These are phyloP conservation scores for Staphylotrichum longicolle DNA, from an alignment of 495 filamentous ascomycete genomes.

Conservation along the genomic window DNA sequence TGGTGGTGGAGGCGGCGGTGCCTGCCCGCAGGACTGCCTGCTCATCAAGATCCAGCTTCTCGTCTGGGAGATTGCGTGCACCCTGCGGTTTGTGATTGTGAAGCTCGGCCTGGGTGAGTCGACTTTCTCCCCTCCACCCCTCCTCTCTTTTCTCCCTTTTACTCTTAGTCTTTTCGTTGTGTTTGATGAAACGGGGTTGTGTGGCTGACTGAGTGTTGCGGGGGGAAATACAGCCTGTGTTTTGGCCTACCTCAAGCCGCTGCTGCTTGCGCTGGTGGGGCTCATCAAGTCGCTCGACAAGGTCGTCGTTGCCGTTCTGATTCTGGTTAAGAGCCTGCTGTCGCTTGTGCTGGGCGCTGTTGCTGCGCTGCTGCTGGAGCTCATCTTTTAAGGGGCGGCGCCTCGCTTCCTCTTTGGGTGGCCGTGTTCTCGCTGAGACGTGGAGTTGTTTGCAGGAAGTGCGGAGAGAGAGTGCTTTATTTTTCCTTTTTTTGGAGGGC, in stretches of 20 bases:
- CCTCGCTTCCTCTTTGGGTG: too few species aligned
- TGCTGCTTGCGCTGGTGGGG: slow-evolving; percentile 35
- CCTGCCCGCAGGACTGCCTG: slow-evolving; percentile 22
- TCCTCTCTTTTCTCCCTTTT: too few species aligned
- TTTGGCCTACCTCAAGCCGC: slow-evolving; percentile 35
- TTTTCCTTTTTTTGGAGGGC: background rate
- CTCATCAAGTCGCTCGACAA: slow-evolving; percentile 37
- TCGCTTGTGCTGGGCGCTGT: slow-evolving; percentile 35
- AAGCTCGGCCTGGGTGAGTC: slow-evolving; percentile 43
- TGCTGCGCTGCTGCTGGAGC: slow-evolving; percentile 33
- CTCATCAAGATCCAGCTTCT: slow-evolving; percentile 33
- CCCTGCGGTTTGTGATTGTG: slow-evolving; percentile 38
- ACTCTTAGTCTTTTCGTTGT: too few species aligned
- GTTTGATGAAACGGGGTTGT: too few species aligned
- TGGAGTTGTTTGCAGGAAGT: too few species aligned
- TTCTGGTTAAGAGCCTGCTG: slow-evolving; percentile 36
- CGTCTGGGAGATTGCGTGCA: slow-evolving; percentile 37
- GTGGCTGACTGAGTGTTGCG: background rate
- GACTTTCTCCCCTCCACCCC: background rate
- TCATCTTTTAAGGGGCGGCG: slow-evolving; percentile 18
- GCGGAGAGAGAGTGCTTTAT: too few species aligned
- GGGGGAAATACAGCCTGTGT: slow-evolving; percentile 28
- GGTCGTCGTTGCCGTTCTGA: slow-evolving; percentile 35
- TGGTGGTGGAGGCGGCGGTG: background rate
- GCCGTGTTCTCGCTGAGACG: too few species aligned